Evolutionary conservation across 495 filamentous ascomycete species (phyloP).

Genomic region (Neurospora sp.): DNA sequence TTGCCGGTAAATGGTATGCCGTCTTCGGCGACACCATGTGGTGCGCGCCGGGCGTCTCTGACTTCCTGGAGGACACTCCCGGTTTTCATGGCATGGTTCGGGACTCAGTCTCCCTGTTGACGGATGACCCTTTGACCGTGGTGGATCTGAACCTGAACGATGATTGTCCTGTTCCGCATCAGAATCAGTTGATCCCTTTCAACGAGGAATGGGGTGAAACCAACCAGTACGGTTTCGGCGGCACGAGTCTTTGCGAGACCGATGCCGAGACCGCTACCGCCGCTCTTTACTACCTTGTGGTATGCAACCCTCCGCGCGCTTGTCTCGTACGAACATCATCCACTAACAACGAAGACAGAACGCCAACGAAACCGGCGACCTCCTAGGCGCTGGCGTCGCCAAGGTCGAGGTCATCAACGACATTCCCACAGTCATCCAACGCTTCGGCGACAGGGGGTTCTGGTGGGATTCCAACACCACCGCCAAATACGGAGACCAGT

Average conservation of each 20-base stretch:
- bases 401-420: conserved; percentile 20
- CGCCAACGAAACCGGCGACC: conserved; percentile 12
- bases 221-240: conserved; percentile 23
- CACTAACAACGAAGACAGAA: conserved; percentile 12
- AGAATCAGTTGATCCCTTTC: conserved; percentile 24
- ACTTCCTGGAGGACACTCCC: conserved; percentile 11
- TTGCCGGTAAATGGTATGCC: conserved; percentile 27
- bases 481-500: conserved; percentile 25
- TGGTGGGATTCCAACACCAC: conserved; percentile 19
- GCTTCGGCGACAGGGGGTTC: conserved; percentile 21
- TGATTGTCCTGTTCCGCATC: conserved; percentile 22
- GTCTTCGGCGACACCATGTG: conserved; percentile 29
- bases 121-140: conserved; percentile 21
- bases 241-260: conserved; percentile 24
- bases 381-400: conserved; percentile 25
- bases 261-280: conserved; percentile 10
- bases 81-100: conserved; percentile 30
- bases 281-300: conserved; percentile 23
- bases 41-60: conserved; percentile 21
- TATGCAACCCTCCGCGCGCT: not conserved
- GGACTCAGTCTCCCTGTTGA: conserved; percentile 19
- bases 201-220: conserved; percentile 24
- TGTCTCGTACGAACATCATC: not conserved
- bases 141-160: conserved; percentile 20
- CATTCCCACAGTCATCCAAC: conserved; percentile 22